Evolutionary conservation across 805 yeast genomes (phyloP).

Genomic region (Kregervanrija pseudodelftensis): DNA sequence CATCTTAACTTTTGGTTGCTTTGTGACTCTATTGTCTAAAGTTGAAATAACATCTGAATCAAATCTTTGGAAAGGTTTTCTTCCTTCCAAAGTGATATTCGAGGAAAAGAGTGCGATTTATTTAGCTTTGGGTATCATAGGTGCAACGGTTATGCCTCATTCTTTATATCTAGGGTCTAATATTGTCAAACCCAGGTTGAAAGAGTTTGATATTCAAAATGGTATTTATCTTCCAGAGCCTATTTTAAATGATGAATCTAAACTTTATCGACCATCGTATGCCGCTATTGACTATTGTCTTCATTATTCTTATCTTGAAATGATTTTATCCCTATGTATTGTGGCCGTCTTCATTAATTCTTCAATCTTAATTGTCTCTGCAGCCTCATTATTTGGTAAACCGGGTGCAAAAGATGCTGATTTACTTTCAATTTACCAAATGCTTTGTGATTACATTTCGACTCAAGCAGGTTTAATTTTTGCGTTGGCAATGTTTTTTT

Average conservation of each 20-base stretch:
- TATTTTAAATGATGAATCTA: slow-evolving; percentile 11
- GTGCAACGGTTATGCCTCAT: slow-evolving; percentile 96
- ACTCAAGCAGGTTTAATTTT: slow-evolving; percentile 77
- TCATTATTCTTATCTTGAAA: slow-evolving; percentile 65
- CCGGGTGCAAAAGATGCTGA: slow-evolving; percentile 77
- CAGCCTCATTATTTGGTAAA: slow-evolving; percentile 64
- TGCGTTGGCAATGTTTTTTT: slow-evolving; percentile 74
- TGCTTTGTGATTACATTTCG: slow-evolving; percentile 55
- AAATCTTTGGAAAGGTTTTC: slow-evolving; percentile 55
- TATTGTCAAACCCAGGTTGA: slow-evolving; percentile 75
- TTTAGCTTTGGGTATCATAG: slow-evolving; percentile 75
- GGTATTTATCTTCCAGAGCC: slow-evolving; percentile 10
- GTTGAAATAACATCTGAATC: slow-evolving; percentile 46
- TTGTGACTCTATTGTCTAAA: slow-evolving; percentile 58
- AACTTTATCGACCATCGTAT: slow-evolving; percentile 57
- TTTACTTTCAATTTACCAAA: slow-evolving; percentile 64
- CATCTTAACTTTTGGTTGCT: slow-evolving; percentile 67
- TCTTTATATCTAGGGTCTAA: slow-evolving; percentile 81
- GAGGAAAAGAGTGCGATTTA: slow-evolving; percentile 61
- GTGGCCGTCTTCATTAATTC: slow-evolving; percentile 84
- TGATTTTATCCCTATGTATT: slow-evolving; percentile 62
- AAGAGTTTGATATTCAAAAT: slow-evolving; percentile 56
- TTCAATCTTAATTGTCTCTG: slow-evolving; percentile 76
- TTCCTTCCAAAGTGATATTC: slow-evolving; percentile 54
- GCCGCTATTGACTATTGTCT: slow-evolving; percentile 68